Base-by-base conservation (phyloP, 257 asterid genomes). In the Verbena officinalis region DNA sequence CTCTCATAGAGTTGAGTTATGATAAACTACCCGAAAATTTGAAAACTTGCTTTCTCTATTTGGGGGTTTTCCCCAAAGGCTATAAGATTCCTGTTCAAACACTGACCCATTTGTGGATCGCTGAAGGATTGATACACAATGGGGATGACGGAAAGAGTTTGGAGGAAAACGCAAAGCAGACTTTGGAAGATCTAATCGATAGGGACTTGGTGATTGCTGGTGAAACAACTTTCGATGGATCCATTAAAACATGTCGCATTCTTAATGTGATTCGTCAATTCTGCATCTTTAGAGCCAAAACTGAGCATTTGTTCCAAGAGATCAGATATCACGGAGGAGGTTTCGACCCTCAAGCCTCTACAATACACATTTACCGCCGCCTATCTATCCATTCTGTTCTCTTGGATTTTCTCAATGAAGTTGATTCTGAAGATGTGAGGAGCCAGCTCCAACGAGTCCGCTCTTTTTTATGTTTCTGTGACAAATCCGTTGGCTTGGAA, bases 101-200 rank as follows among this genome's bases (percentile, higher is more conserved):
- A 43, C 14, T 43, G 17, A 43, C 7, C 49, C 49, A 15, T 19
- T 13, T 43, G 17, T 43, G 49, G 49, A 43, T 43, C 22, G 67
- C 60, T 10, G 73, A 58, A 15, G 73, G 73, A n/a, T 48, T 68
- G 5, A 68, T 68, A 48, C 53, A 48, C 53, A 46, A 13, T 42
- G 14, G 1, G 48, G 22, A n/a, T n/a, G 19, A 9, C 21, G 1
- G 10, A 15, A 34, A 34, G 1, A 68, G 17, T 24, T 24, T 68
- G 30, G 73, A 67, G 51, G 73, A 46, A 68, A 57, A 51, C 34
- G 73, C 53, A 1, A 48, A 68, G 0, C 34, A 12, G 1, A 20
- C 46, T 36, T 7, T 68, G 43, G 59, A 68, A 9, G 73, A 68
- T 27, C 73, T 68, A 9, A 46, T 57, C 7, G 23, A 57, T 5